These are phyloP conservation scores for Stephania japonica DNA, from an alignment of 164 flowering plant genomes.

Conservation along the genomic window DNA sequence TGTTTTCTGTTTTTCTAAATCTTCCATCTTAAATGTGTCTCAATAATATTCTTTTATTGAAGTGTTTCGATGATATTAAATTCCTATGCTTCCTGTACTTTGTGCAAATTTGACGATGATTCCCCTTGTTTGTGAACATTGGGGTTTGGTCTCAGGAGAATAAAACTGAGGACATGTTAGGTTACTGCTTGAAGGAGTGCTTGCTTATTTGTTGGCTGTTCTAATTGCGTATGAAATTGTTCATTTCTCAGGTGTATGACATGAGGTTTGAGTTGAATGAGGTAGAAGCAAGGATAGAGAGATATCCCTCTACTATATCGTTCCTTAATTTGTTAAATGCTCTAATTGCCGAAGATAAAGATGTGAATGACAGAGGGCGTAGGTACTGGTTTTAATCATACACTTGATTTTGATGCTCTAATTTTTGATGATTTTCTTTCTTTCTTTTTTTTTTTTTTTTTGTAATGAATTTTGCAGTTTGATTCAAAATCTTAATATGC, in stretches of 20 bases:
- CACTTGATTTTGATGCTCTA: not conserved
- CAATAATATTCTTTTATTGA: not conserved
- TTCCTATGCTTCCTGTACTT: not conserved
- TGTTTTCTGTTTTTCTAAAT: too few species aligned
- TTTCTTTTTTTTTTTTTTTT: too few species aligned
- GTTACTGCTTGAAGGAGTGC: not conserved
- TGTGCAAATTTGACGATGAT: not conserved
- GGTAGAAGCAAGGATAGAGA: constrained; percentile 88
- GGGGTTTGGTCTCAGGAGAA: not conserved
- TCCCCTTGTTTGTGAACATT: not conserved
- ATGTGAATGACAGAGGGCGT: constrained; percentile 81
- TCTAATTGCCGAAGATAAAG: constrained; percentile 79
- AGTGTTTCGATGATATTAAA: not conserved
- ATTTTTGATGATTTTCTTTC: too few species aligned
- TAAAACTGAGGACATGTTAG: not conserved
- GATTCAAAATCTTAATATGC: not conserved
- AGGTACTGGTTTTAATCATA: constrained; percentile 43
- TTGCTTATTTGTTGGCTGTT: constrained; percentile 1
- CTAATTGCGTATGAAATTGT: constrained; percentile 7
- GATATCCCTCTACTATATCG: constrained; percentile 92
- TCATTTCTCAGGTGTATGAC: constrained; percentile 74
- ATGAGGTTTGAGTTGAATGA: constrained; percentile 97
- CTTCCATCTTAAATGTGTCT: too few species aligned
- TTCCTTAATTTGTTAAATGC: constrained; percentile 86
- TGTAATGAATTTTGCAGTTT: constrained; percentile 4